Base-by-base conservation (phyloP, 768 basidiomycete species). In the Agaricus blazei region DNA sequence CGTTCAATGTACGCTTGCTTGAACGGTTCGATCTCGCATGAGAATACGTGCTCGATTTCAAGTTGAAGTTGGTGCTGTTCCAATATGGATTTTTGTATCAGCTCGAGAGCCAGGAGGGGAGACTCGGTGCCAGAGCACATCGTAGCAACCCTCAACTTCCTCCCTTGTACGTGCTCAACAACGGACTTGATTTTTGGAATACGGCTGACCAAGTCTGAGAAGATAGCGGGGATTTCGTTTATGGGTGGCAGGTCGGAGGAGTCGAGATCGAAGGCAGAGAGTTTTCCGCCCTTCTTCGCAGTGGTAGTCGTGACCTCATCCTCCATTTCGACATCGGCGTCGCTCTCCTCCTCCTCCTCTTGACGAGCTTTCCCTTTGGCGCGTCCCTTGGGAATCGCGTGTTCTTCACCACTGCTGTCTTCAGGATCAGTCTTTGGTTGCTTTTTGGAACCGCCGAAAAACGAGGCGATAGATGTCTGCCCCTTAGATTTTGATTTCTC, bases 71-170 rank as follows among this genome's bases (percentile, higher is more conserved):
- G 80, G 61, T 84, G 82, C 61, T 87, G 86, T 29, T 85, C 82
- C 29, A 81, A 70, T 60, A 96, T 80, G 4, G 87, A 82, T 56
- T 87, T 82, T 54, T 85, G 85, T 44, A 97, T 91, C 58, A 95
- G 72, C 29, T 90, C 87, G 45, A 98, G 76, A 12, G 95, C 95
- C 36, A 97, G 84, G 24, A 98, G 80, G 49, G 95, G 95, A 1
- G 92, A 93, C 65, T 98, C 95, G 5, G 95, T 98, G 26, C 95
- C 95, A 41, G 93, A 96, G 70, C 89, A 97, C 95, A 98, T 98
- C 9, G 95, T 98, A 3, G 93, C 95, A 57, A 98, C 83, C 68
- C 93, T 88, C 67, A 98, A 75, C 63, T 89, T 93, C 56, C 93
- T 82, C 2, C 93, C 93, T 56, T 78, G 69, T 47, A 91, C 71